These are phyloP conservation scores for Tricholomella constricta DNA, from an alignment of 768 basidiomycete species.

Conservation along the genomic window DNA sequence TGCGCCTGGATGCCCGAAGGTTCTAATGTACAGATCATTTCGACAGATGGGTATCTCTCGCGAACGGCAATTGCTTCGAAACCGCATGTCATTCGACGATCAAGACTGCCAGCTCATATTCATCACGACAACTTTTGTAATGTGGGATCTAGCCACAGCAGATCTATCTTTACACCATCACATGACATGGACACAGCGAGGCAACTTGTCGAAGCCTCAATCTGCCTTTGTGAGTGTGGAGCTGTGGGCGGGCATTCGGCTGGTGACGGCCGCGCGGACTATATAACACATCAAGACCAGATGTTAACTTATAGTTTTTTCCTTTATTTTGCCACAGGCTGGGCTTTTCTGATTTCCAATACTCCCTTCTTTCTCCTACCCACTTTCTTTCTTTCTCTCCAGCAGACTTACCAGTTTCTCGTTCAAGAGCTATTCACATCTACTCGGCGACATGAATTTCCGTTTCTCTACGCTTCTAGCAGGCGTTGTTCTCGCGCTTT, in stretches of 20 bases:
- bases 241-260: not conserved
- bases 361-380: constrained; percentile 30
- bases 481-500: constrained; percentile 47
- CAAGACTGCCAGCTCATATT: too few relatives aligned
- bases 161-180: constrained; percentile 5
- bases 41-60: too few relatives aligned
- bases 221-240: not conserved
- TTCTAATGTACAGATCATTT: too few relatives aligned
- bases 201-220: not conserved
- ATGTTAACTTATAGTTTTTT: constrained; percentile 4
- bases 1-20: not conserved
- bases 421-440: constrained; percentile 25
- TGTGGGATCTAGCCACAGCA: not conserved
- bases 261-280: constrained; percentile 10
- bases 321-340: constrained; percentile 27
- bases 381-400: constrained; percentile 25
- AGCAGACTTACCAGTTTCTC: constrained; percentile 19
- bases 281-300: constrained; percentile 14
- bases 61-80: too few relatives aligned
- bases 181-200: not conserved
- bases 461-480: constrained; percentile 54
- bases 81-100: too few relatives aligned
- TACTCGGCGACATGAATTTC: constrained; percentile 52
- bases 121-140: too few relatives aligned
- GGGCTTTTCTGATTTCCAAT: constrained; percentile 24